Percentiles rank a stretch among this genome's conserved stretches.
Conservation (phyloP, 208 protist genomes). For the Chromosphaera perkinsii region DNA sequence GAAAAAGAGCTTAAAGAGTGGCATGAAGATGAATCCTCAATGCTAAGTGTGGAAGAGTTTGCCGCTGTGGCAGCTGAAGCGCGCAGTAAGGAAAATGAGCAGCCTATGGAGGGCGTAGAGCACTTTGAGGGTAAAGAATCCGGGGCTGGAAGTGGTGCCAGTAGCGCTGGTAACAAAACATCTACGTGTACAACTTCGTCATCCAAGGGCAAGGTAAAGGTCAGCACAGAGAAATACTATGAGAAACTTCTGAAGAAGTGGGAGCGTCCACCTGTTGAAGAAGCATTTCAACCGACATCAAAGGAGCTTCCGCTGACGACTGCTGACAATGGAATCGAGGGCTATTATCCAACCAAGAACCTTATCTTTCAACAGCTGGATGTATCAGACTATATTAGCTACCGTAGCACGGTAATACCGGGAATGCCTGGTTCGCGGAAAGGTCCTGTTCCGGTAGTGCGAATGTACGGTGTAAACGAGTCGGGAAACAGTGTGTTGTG, state of each 20-base stretch:
- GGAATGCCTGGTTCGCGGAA: constrained; percentile 3
- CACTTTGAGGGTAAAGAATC: too few relatives aligned
- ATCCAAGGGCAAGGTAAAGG: neutral
- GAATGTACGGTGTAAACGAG: constrained; percentile 69
- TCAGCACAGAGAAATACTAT: neutral
- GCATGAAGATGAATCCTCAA: neutral
- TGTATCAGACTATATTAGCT: constrained; percentile 1
- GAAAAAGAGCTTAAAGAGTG: neutral
- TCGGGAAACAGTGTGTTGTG: constrained; percentile 66
- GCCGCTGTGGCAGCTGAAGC: too few relatives aligned
- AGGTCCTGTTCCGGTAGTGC: neutral
- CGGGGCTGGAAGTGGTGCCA: too few relatives aligned
- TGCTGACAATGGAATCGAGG: too few relatives aligned
- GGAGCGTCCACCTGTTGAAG: neutral
- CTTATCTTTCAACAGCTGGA: constrained; percentile 17
- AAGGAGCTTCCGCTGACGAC: too few relatives aligned
- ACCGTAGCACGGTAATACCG: neutral
- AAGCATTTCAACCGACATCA: neutral
- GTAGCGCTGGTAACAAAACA: too few relatives aligned
- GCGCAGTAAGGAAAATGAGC: too few relatives aligned
- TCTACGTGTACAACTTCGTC: neutral
- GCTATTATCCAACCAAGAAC: neutral
- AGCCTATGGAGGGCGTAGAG: too few relatives aligned
- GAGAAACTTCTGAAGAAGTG: neutral
- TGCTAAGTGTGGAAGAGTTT: neutral